These are phyloP conservation scores for Zostera marina DNA, from an alignment of 116 monocot species.

Conservation along the genomic window DNA sequence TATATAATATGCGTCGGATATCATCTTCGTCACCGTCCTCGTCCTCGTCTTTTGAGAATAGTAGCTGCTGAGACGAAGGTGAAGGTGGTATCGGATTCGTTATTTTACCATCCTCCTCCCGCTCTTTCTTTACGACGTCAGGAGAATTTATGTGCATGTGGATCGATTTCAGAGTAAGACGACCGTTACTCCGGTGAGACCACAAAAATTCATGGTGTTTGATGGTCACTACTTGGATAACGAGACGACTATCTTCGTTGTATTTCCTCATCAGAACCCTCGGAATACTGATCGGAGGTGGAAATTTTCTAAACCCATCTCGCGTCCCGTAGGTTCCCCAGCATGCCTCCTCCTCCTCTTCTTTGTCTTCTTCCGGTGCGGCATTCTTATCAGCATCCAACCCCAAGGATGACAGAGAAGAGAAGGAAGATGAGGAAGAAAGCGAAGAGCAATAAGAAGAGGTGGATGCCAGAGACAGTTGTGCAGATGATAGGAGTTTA, in stretches of 20 bases:
- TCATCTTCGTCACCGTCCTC: no score
- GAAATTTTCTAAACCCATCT: slow-evolving; percentile 4
- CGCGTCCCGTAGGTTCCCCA: slow-evolving; percentile 14
- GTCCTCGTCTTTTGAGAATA: no score
- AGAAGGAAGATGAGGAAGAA: not conserved
- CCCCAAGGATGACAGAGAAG: slow-evolving; percentile 1
- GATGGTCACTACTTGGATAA: slow-evolving; percentile 10
- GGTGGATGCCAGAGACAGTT: not conserved
- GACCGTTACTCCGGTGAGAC: slow-evolving; percentile 9
- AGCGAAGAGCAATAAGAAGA: not conserved
- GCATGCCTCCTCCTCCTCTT: slow-evolving; percentile 8
- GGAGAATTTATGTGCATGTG: not conserved
- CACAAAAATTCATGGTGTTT: slow-evolving; percentile 16
- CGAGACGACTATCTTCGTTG: slow-evolving; percentile 17
- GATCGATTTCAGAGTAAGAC: slow-evolving; percentile 18
- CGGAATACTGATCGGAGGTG: slow-evolving; percentile 19
- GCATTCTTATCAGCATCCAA: no score
- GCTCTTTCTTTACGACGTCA: not conserved
- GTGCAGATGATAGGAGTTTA: not conserved
- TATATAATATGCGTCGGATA: not conserved
- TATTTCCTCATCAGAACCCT: slow-evolving; percentile 13
- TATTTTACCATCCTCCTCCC: not conserved
- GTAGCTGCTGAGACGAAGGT: no score
- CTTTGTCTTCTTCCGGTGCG: slow-evolving; percentile 1
- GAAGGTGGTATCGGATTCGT: not conserved